Base-by-base conservation (phyloP, 2,329 filamentous ascomycete species). In the Plenodomus lindquistii region DNA sequence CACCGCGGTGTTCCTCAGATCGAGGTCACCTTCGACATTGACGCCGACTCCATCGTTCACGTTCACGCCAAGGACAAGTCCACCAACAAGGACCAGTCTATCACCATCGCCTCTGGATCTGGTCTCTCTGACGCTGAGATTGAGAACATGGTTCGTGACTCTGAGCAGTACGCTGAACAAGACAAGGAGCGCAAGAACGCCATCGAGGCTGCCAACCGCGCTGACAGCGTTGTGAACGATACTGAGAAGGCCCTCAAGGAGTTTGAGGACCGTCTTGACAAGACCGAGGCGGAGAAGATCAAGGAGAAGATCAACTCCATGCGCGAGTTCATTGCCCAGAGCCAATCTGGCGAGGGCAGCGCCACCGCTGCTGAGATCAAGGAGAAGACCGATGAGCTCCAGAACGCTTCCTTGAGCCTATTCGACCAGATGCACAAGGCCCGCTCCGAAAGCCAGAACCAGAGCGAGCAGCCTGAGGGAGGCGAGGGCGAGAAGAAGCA, bases 371-470 rank as follows among this genome's bases (percentile, higher is more conserved):
- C 89, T 60, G 89, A 97, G 78, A 87, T 99, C 77, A 97, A 97
- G 89, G 85, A 90, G 81, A 97, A 97, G 90, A 95, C 90, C 68
- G 94, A 97, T 63, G 93, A 97, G 78, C 89, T 99, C 72, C 94
- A 97, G 81, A 89, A 88, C 75, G 90, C 93, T 63, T 93, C 88
- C 77, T 82, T 99, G 79, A 96, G 89, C 79, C 86, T 97, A 70
- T 97, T 99, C 77, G 94, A 97, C 82, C 97, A 97, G 88, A 96
- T 99, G 90, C 93, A 99, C 89, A 95, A 96, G 84, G 91, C 93
- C 63, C 87, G 90, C 66, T 75, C 78, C 63, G 88, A 92, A 80
- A 66, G 80, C 64, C 70, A 72, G 58, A 65, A 63, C 49, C 67
- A 70, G 62, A 62, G 73, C 58, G 68, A 72, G 57, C 67, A 75